Base-by-base conservation (phyloP, 352 stramenopile genomes). In the Phytophthora pini region DNA sequence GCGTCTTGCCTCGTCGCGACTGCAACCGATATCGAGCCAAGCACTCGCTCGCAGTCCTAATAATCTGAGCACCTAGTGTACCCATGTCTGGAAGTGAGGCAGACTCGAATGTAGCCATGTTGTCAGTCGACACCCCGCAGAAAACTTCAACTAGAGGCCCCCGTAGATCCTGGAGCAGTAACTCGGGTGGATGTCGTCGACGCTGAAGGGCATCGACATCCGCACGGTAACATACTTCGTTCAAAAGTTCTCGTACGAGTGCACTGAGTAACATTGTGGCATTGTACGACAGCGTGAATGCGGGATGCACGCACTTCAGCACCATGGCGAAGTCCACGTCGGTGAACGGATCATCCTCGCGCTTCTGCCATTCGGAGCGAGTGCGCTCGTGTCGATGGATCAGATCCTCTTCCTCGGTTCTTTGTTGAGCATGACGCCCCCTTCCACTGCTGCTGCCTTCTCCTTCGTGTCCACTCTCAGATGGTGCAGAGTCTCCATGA, bases 251-350 rank as follows among this genome's bases (percentile, higher is more conserved):
- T 32, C 80, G 80, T 12, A 87, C 68, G 13, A 88, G 56, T 17
- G 75, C 80, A 27, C 75, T 80, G 40, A 88, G 68, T 43, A 87
- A 48, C 36, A 74, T 70, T 1, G 76, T 84, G 13, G 80, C 75
- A 44, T 79, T 82, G 65, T 87, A 84, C 10, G 75, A 75, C 6
- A 88, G 68, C 17, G 80, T 87, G 76, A 85, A 87, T 50, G 77
- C 79, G 17, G 79, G 77, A 44, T 88, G 80, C 15, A 77, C 80
- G 53, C 77, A 84, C 68, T 87, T 87, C 60, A 88, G 75, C 51
- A 87, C 75, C 48, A 61, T 82, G 10, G 77, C 75, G 15, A 88
- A 88, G 53, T 88, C 80, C 43, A 84, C 75, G 7, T 88, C 80
- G 11, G 64, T 68, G 65, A 88, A 88, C 61, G 80, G 80, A 24